phyloP scores from a whole-genome alignment of 768 basidiomycete species.

The Chalciporus chontae region DNA sequence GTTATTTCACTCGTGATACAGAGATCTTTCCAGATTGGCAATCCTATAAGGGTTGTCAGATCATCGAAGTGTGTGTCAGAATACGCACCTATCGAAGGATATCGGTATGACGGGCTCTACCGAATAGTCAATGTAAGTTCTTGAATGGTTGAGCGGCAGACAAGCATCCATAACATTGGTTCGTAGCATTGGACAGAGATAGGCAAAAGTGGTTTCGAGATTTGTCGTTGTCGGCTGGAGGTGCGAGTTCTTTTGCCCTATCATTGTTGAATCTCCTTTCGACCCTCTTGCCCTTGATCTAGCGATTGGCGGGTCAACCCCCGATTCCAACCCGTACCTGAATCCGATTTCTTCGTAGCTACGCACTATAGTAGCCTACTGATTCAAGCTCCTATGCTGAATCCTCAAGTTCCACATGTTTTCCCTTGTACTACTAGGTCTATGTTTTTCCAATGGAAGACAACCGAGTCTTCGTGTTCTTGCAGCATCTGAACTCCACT shows the following conservation, averaged over 20 bases:
- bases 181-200: constrained; percentile 21
- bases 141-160: neutral
- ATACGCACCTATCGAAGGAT: constrained; percentile 25
- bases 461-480: too few relatives aligned
- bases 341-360: too few relatives aligned
- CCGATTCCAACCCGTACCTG: constrained; percentile 15
- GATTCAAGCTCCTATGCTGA: too few relatives aligned
- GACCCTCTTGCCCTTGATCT: neutral
- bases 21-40: constrained; percentile 19
- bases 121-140: constrained; percentile 19
- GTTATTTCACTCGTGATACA: neutral
- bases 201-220: constrained; percentile 9
- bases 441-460: too few relatives aligned
- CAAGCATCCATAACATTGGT: neutral
- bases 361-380: too few relatives aligned
- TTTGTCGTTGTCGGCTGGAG: constrained; percentile 29
- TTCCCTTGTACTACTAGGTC: too few relatives aligned
- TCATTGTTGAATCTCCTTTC: neutral
- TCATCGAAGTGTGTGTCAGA: constrained; percentile 17
- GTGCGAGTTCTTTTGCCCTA: neutral
- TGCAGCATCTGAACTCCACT: too few relatives aligned
- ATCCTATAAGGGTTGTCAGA: constrained; percentile 27
- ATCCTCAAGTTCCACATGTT: too few relatives aligned
- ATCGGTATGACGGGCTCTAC: constrained; percentile 32
- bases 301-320: constrained; percentile 27